These are phyloP conservation scores for Isabelozyma gotoi DNA, from an alignment of 805 yeast species.

Conservation along the genomic window DNA sequence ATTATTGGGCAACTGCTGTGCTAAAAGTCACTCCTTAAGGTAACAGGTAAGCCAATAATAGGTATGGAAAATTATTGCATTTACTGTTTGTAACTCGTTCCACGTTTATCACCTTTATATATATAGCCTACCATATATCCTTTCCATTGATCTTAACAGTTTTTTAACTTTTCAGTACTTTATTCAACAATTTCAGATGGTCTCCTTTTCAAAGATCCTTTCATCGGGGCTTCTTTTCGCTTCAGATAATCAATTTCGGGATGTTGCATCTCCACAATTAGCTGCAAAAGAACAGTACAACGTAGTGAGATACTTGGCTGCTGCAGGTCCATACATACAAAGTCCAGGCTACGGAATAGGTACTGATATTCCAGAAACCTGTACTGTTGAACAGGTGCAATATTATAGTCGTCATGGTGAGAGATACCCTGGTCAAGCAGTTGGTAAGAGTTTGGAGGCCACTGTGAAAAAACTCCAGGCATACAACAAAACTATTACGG, in stretches of 20 bases:
- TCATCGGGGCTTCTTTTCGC: slow-evolving; percentile 31
- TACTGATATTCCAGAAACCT: slow-evolving; percentile 43
- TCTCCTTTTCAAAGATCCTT: slow-evolving; percentile 27
- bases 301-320: slow-evolving; percentile 49
- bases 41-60: too few relatives aligned
- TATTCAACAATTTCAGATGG: too few relatives aligned
- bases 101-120: too few relatives aligned
- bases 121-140: too few relatives aligned
- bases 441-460: slow-evolving; percentile 16
- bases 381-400: slow-evolving; percentile 62
- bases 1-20: neutral
- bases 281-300: slow-evolving; percentile 42
- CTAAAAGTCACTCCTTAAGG: too few relatives aligned
- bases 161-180: too few relatives aligned
- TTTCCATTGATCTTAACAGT: too few relatives aligned
- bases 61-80: too few relatives aligned
- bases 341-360: slow-evolving; percentile 52
- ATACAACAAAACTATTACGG: slow-evolving; percentile 25
- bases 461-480: slow-evolving; percentile 14
- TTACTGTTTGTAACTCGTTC: neutral
- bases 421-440: slow-evolving; percentile 46
- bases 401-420: slow-evolving; percentile 75
- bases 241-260: slow-evolving; percentile 22
- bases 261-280: slow-evolving; percentile 33
- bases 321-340: slow-evolving; percentile 52